Percentiles rank a stretch among this genome's conserved stretches.
Conservation (phyloP, 1,139 yeast genomes). For the Pneumocystis canis region DNA sequence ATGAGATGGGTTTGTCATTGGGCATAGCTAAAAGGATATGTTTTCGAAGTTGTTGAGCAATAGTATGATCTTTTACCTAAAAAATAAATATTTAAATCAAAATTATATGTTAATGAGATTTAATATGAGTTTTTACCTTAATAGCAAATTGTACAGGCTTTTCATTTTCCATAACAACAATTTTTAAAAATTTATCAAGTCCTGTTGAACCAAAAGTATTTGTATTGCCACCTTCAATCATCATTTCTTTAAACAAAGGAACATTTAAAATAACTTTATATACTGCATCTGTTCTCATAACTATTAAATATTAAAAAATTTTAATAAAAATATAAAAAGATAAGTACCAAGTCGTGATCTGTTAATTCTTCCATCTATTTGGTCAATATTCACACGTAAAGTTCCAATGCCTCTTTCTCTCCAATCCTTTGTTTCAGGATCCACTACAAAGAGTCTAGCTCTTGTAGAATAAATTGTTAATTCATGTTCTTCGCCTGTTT, state of each 20-base stretch:
- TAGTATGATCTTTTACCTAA: not conserved
- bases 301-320: conserved; percentile 32
- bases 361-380: conserved; percentile 11
- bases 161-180: conserved; percentile 44
- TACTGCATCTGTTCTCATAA: conserved; percentile 85
- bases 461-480: conserved; percentile 50
- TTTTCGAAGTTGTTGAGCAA: not conserved
- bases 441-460: conserved; percentile 67
- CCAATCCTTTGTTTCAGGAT: conserved; percentile 62
- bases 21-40: not conserved
- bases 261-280: conserved; percentile 69
- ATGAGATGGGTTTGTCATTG: not conserved
- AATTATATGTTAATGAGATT: not conserved
- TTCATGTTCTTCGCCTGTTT: conserved; percentile 89
- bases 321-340: conserved; percentile 16
- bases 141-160: conserved; percentile 72
- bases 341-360: conserved; percentile 17
- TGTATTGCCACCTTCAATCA: conserved; percentile 28
- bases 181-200: conserved; percentile 64
- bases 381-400: conserved; percentile 58
- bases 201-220: conserved; percentile 1
- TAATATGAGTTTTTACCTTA: not conserved
- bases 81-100: not conserved
- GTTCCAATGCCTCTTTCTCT: conserved; percentile 89
- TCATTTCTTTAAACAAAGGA: conserved; percentile 65